Percentiles rank a stretch among this genome's conserved stretches.
phyloP scores from a whole-genome alignment of 495 filamentous ascomycete genomes.

The Sphaerosporella brunnea region DNA sequence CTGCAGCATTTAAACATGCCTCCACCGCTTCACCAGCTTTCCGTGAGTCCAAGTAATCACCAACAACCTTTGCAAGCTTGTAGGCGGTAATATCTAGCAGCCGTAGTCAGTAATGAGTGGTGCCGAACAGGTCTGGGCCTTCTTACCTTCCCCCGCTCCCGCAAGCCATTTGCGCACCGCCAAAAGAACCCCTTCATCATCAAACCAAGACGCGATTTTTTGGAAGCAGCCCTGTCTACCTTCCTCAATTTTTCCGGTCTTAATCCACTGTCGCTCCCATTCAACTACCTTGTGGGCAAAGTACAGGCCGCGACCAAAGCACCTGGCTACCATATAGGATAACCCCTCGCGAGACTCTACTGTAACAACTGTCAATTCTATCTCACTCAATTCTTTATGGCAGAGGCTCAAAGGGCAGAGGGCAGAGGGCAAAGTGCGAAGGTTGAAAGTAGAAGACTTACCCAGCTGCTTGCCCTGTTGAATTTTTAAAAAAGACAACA shows the following conservation, averaged over 20 bases:
- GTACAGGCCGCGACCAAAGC: neutral
- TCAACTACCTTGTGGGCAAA: conserved; percentile 4
- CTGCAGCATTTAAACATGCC: neutral
- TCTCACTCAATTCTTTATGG: no score
- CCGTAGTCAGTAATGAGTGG: no score
- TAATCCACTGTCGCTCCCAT: neutral
- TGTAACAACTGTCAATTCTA: no score
- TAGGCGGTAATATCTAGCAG: neutral
- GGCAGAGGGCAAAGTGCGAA: no score
- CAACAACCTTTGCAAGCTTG: neutral
- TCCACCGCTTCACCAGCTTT: neutral
- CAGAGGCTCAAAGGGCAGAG: no score
- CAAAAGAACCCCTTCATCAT: conserved; percentile 3
- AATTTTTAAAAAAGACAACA: conserved; percentile 1
- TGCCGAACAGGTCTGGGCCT: neutral
- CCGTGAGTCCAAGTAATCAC: neutral
- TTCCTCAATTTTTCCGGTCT: neutral
- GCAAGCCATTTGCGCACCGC: neutral
- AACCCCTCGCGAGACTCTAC: neutral
- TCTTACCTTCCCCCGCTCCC: neutral
- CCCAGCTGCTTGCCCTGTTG: neutral
- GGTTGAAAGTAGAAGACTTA: no score
- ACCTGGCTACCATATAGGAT: neutral
- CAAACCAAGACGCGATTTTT: conserved; percentile 1
- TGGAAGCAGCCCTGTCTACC: neutral